Evolutionary conservation across 257 asterid genomes (phyloP), one percentile per base, ranked within the genome.

Genomic region (Solanum chilense): DNA sequence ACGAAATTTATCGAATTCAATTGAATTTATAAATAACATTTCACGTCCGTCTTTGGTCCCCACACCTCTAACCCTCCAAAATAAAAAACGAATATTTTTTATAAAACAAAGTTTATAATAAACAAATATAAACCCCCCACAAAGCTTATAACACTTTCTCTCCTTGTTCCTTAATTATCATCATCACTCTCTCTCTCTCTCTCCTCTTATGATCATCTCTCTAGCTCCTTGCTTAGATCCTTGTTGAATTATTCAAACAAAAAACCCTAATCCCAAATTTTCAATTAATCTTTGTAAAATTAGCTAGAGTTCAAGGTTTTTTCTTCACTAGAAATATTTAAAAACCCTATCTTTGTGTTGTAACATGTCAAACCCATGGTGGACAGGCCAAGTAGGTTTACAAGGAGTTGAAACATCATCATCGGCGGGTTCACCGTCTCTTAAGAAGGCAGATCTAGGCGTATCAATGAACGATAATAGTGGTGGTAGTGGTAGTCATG

Each of bases 321-420:
- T 49, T 45, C 68, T 31, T 31, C 39, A 39, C 87, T 62, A 25
- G 66, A 70, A 31, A 31, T 6, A 37, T 37, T 37, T 16, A 15
- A 16, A 52, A 52, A 47, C n/a, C 42, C 44, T n/a, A 80, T 80
- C 29, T 47, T 49, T 78, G 84, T 12, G 76, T 85, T 25, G 49
- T 16, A 87, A 64, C 37, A 91, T 93, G 96, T 90, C 95, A 18
- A 93, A 92, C 88, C 90, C 91, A 87, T 94, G 96, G 95, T 94
- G 96, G 96, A 89, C 93, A 3, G 93, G 94, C 33, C 93, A 90
- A 71, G 93, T 91, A 68, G 93, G 93, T 85, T 78, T 91, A 69
- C 86, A 89, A 9, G 94, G 94, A 13, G 88, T 91, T 6, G 94
- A 92, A 31, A 87, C 94, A 13, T 86, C 93, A 3, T 85, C 92